Evolutionary conservation across 495 filamentous ascomycete species (phyloP).

Genomic region (Hypoxylon fragiforme): DNA sequence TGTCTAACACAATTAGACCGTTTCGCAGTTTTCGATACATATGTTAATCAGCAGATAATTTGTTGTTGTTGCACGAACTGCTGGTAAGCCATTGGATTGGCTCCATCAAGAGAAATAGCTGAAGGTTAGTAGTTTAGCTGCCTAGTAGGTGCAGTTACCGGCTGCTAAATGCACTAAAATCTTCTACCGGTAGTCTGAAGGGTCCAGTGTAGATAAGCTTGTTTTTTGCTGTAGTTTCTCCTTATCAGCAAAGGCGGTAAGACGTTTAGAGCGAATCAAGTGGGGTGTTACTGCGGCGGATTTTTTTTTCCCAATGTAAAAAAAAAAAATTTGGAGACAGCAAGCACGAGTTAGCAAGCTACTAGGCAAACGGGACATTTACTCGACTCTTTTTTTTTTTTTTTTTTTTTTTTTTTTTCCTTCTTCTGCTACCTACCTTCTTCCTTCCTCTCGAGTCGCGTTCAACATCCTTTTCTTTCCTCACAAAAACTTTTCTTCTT

Average conservation of each 20-base stretch:
- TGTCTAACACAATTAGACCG: too few species aligned
- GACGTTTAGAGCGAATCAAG: conserved; percentile 13
- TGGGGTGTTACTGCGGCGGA: conserved; percentile 24
- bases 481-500: not conserved
- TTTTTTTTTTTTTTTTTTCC: conserved; percentile 24
- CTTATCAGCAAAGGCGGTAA: conserved; percentile 27
- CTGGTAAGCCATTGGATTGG: too few species aligned
- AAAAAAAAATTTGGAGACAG: conserved; percentile 31
- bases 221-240: conserved; percentile 8
- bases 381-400: not conserved
- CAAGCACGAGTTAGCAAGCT: not conserved
- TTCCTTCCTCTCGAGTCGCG: conserved; percentile 24
- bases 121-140: too few species aligned
- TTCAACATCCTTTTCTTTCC: conserved; percentile 31
- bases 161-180: not conserved
- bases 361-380: not conserved
- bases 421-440: conserved; percentile 14
- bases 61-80: not conserved
- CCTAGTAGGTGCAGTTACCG: not conserved
- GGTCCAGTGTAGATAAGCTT: conserved; percentile 25
- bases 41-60: too few species aligned
- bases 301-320: conserved; percentile 7
- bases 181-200: too few species aligned
- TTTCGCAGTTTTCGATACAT: too few species aligned
- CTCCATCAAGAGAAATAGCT: too few species aligned